These are phyloP conservation scores for Colletotrichum gigasporum DNA, from an alignment of 2,329 filamentous ascomycete genomes.

Conservation along the genomic window DNA sequence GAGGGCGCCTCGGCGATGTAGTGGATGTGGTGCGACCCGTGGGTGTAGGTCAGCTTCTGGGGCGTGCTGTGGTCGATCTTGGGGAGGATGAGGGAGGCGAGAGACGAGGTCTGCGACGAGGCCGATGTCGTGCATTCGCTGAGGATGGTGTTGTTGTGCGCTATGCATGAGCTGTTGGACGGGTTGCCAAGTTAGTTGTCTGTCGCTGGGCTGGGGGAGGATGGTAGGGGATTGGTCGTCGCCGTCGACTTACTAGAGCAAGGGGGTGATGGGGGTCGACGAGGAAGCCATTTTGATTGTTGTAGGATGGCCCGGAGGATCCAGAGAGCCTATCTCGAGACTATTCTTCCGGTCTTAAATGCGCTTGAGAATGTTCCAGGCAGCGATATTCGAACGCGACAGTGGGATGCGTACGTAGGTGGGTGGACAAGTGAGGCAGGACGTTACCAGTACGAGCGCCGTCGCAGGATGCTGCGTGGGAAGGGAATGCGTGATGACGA, in stretches of 20 bases:
- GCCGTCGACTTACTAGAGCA: constrained; percentile 72
- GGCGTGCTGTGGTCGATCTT: constrained; percentile 85
- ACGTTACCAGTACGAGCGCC: constrained; percentile 23
- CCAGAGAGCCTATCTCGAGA: constrained; percentile 6
- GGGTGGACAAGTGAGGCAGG: not conserved
- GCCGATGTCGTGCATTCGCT: constrained; percentile 91
- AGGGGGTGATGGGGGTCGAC: constrained; percentile 71
- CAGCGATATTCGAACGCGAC: constrained; percentile 13
- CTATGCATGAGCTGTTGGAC: constrained; percentile 82
- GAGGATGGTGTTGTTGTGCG: constrained; percentile 92
- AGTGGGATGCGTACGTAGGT: constrained; percentile 12
- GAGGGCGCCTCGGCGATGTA: constrained; percentile 89
- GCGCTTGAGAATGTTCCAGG: not conserved
- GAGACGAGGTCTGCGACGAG: constrained; percentile 82
- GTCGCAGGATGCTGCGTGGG: constrained; percentile 14
- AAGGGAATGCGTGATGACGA: constrained; percentile 31
- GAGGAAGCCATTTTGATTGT: constrained; percentile 72
- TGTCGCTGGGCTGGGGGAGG: not conserved
- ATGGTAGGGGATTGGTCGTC: not conserved
- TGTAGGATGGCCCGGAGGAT: constrained; percentile 1
- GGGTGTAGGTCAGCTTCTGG: constrained; percentile 93
- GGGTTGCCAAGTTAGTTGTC: constrained; percentile 31
- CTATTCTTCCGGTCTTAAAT: not conserved
- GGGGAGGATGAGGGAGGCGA: constrained; percentile 93
- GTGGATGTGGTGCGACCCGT: constrained; percentile 92